These are phyloP conservation scores for Panus rudis DNA, from an alignment of 768 basidiomycete species.

Conservation along the genomic window DNA sequence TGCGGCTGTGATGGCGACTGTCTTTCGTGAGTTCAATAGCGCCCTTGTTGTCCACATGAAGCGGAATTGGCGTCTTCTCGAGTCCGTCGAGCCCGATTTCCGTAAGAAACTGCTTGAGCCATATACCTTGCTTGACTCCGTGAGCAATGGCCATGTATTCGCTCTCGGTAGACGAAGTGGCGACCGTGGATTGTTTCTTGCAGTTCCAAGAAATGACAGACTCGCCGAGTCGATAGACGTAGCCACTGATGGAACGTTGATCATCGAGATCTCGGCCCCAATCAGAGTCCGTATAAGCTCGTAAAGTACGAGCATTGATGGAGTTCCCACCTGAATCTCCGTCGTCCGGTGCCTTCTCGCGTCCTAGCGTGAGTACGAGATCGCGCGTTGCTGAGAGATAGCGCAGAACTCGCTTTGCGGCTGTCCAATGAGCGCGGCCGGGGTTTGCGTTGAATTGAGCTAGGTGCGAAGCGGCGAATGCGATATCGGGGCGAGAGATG, in stretches of 20 bases:
- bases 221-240: constrained; percentile 16
- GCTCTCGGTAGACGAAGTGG: constrained; percentile 1
- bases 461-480: constrained; percentile 6
- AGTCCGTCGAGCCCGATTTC: constrained; percentile 6
- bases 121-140: not conserved
- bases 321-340: not conserved
- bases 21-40: constrained; percentile 16
- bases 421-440: constrained; percentile 11
- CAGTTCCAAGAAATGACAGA: constrained; percentile 22
- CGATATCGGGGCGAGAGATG: constrained; percentile 14
- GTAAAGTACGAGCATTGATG: not conserved
- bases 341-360: not conserved
- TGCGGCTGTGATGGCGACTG: constrained; percentile 16
- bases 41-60: constrained; percentile 17
- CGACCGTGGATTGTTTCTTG: constrained; percentile 24
- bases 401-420: constrained; percentile 15
- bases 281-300: constrained; percentile 7
- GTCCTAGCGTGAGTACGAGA: not conserved
- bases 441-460: constrained; percentile 16
- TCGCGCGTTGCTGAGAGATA: constrained; percentile 19
- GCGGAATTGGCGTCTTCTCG: not conserved
- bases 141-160: constrained; percentile 14
- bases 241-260: constrained; percentile 19
- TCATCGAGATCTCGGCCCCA: constrained; percentile 7
- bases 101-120: not conserved